Evolutionary conservation across 73 alveolate genomes (phyloP).

Genomic region (Effrenium voratum): DNA sequence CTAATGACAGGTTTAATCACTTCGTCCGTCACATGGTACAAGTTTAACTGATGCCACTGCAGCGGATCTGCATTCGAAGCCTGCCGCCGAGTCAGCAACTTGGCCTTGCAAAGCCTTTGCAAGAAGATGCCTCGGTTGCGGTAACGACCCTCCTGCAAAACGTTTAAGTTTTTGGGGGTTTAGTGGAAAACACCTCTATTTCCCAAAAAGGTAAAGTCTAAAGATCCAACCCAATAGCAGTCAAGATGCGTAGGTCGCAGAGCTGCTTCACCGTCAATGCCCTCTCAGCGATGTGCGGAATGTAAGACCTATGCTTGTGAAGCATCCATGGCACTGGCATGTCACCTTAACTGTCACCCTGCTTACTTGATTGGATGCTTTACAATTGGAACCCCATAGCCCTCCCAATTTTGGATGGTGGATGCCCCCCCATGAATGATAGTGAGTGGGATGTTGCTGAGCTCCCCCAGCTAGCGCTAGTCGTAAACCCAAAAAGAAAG

Average conservation of each 20-base stretch:
- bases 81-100: not conserved
- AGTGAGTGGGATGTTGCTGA: too few species aligned
- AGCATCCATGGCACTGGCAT: not conserved
- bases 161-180: too few species aligned
- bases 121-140: not conserved
- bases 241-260: not conserved
- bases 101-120: slow-evolving; percentile 17
- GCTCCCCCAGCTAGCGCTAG: too few species aligned
- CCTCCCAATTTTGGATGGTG: too few species aligned
- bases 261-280: not conserved
- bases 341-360: too few species aligned
- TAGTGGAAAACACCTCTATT: not conserved
- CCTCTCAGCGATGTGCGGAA: not conserved
- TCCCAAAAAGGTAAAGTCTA: not conserved
- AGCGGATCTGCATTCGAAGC: not conserved
- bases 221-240: not conserved
- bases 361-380: too few species aligned
- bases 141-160: not conserved
- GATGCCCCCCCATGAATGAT: too few species aligned
- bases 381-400: too few species aligned
- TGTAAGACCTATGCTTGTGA: not conserved
- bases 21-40: slow-evolving; percentile 34
- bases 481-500: too few species aligned
- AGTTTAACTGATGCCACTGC: slow-evolving; percentile 12
- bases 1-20: slow-evolving; percentile 15